Evolutionary conservation across 2,329 filamentous ascomycete genomes (phyloP).

Genomic region (Dothiorella sarmentorum): DNA sequence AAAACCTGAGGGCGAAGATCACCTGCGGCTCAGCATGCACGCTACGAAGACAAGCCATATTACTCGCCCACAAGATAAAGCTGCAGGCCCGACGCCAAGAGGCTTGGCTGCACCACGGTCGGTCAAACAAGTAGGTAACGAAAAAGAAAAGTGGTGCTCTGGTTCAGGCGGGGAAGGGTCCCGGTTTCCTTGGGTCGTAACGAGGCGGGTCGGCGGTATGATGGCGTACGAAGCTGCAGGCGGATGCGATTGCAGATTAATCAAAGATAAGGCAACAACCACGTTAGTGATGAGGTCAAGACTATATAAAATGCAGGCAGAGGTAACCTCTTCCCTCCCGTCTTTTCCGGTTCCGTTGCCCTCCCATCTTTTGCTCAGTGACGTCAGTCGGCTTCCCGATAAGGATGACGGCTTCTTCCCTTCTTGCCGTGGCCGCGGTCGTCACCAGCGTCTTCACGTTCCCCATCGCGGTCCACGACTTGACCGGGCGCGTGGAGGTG

Average conservation of each 20-base stretch:
- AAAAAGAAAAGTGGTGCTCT: no score
- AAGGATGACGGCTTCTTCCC: not conserved
- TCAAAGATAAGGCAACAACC: no score
- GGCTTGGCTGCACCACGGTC: not conserved
- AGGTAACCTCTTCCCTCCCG: no score
- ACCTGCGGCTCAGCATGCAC: slow-evolving; percentile 7
- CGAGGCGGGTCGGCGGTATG: no score
- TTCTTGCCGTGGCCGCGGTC: not conserved
- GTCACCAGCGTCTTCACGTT: not conserved
- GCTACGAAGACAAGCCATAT: not conserved
- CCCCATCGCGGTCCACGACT: not conserved
- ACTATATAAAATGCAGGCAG: no score
- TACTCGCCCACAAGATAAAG: not conserved
- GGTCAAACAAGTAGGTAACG: not conserved
- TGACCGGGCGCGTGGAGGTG: slow-evolving; percentile 19
- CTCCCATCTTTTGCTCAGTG: not conserved
- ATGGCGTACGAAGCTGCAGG: slow-evolving; percentile 10
- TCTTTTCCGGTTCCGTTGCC: not conserved
- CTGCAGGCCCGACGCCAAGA: slow-evolving; percentile 1
- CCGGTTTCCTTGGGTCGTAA: no score
- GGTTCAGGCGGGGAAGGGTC: no score
- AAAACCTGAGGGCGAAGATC: not conserved
- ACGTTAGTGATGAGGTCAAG: no score
- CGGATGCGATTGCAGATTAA: no score
- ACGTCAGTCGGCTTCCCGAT: not conserved